phyloP scores from a whole-genome alignment of 257 asterid species.

The Eustoma russellianum region DNA sequence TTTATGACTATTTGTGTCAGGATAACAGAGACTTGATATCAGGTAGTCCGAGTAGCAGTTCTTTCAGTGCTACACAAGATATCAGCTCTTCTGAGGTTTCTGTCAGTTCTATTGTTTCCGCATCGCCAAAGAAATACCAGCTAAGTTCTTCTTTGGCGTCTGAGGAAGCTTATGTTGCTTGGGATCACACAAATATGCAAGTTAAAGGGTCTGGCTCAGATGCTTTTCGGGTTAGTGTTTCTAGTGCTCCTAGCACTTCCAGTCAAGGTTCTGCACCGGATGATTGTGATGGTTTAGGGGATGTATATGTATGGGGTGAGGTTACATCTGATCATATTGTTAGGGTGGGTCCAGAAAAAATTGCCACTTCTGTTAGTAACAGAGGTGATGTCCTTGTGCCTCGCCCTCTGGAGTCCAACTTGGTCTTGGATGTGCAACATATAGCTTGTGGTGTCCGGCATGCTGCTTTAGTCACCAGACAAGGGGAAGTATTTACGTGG shows the following conservation, averaged over 20 bases:
- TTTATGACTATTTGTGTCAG: slow-evolving; percentile 27
- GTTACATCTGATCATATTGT: slow-evolving; percentile 66
- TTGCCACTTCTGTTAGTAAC: slow-evolving; percentile 47
- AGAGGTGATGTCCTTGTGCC: slow-evolving; percentile 78
- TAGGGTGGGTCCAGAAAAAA: slow-evolving; percentile 70
- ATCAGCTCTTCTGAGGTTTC: slow-evolving; percentile 63
- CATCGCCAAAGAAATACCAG: slow-evolving; percentile 53
- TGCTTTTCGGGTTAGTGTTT: slow-evolving; percentile 83
- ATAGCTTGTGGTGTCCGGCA: slow-evolving; percentile 87
- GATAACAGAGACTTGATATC: slow-evolving; percentile 65
- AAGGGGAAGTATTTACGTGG: slow-evolving; percentile 91
- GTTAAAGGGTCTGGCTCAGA: slow-evolving; percentile 72
- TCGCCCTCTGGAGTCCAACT: slow-evolving; percentile 60
- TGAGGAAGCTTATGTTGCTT: slow-evolving; percentile 69
- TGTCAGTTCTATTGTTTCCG: slow-evolving; percentile 34
- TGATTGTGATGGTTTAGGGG: slow-evolving; percentile 89
- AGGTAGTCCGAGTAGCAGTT: slow-evolving; percentile 66
- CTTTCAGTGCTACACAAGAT: slow-evolving; percentile 62
- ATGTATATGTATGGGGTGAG: slow-evolving; percentile 95
- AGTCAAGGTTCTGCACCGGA: slow-evolving; percentile 92
- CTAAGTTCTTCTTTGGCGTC: slow-evolving; percentile 37
- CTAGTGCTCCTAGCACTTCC: slow-evolving; percentile 95
- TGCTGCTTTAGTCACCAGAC: slow-evolving; percentile 80
- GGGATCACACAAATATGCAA: slow-evolving; percentile 75
- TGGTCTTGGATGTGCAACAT: slow-evolving; percentile 78